Evolutionary conservation across 1,139 yeast species (phyloP).

Genomic region (Lodderomyces pseudojiufengensis): DNA sequence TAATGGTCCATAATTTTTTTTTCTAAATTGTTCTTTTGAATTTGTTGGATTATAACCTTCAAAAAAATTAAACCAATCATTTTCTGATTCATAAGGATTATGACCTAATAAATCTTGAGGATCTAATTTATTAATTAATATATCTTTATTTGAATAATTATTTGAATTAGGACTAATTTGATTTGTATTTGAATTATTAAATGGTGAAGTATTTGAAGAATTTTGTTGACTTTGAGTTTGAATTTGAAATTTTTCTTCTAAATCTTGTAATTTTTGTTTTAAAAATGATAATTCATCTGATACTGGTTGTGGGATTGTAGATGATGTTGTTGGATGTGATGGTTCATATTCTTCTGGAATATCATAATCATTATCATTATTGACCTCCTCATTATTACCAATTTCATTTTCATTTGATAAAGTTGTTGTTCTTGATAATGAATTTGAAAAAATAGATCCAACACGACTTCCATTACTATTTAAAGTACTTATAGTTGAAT

Average conservation of each 20-base stretch:
- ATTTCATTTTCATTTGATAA: slow-evolving; percentile 5
- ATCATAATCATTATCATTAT: too few species aligned
- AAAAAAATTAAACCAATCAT: slow-evolving; percentile 31
- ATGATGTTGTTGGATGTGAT: slow-evolving; percentile 1
- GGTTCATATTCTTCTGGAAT: background rate
- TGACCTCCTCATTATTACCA: background rate
- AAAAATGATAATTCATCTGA: slow-evolving; percentile 17
- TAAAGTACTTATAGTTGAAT: too few species aligned
- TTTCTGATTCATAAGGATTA: slow-evolving; percentile 12
- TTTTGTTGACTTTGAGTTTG: slow-evolving; percentile 2
- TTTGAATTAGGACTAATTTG: background rate
- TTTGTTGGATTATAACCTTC: slow-evolving; percentile 28
- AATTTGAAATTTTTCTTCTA: slow-evolving; percentile 12
- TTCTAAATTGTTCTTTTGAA: slow-evolving; percentile 22
- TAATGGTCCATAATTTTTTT: slow-evolving; percentile 32
- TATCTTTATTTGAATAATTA: slow-evolving; percentile 3
- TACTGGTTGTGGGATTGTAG: slow-evolving; percentile 8
- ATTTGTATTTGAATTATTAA: background rate
- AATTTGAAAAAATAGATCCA: slow-evolving; percentile 5
- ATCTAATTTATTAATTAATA: slow-evolving; percentile 1
- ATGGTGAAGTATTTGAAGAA: background rate
- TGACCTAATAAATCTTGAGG: slow-evolving; percentile 12
- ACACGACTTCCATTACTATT: too few species aligned
- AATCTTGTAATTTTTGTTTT: slow-evolving; percentile 16
- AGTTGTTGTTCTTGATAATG: slow-evolving; percentile 3